Evolutionary conservation across 768 basidiomycete genomes (phyloP).

Genomic region (Mycena metata): DNA sequence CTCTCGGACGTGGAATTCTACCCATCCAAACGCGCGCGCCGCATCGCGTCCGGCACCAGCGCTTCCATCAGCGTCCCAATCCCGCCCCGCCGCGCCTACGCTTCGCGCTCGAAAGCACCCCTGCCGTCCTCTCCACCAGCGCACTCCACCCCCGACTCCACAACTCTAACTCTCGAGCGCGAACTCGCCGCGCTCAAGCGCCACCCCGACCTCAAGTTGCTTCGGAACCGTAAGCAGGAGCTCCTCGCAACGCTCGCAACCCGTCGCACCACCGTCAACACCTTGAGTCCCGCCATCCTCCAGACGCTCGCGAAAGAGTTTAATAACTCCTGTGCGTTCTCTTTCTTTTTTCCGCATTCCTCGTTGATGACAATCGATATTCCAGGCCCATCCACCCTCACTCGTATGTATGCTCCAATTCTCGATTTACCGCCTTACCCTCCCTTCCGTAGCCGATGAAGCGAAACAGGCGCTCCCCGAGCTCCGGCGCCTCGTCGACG

Average conservation of each 20-base stretch:
- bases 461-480: no score
- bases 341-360: no score
- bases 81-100: no score
- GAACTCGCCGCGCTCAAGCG: no score
- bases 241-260: not conserved
- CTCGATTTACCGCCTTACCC: no score
- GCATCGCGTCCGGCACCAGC: not conserved
- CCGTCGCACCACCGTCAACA: not conserved
- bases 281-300: not conserved
- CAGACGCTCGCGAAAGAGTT: constrained; percentile 10
- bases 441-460: no score
- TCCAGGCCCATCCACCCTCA: no score
- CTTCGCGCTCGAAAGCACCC: not conserved
- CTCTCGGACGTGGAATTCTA: not conserved
- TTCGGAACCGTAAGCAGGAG: not conserved
- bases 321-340: not conserved
- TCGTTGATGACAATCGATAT: no score
- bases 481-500: no score
- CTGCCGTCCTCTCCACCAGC: not conserved
- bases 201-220: not conserved
- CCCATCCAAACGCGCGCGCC: constrained; percentile 10
- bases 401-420: no score
- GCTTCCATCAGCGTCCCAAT: not conserved
- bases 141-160: not conserved
- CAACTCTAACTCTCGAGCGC: not conserved